Conservation (phyloP, 116 monocot genomes). For the Trichopus zeylanicus region DNA sequence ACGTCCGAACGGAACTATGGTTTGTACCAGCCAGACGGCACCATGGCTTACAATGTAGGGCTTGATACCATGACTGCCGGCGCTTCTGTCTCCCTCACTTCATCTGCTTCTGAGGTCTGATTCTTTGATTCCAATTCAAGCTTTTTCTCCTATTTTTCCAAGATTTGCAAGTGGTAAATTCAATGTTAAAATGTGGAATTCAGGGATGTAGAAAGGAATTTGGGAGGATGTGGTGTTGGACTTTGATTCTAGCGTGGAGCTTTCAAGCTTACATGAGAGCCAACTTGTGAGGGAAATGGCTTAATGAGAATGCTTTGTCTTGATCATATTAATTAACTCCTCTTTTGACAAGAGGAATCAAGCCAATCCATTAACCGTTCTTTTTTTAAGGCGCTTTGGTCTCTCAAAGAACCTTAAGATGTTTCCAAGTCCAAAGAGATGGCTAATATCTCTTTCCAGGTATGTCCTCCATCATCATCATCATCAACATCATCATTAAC, state of each 20-base stretch:
- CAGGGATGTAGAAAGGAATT: conserved; percentile 13
- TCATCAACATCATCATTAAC: neutral
- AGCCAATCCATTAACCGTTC: conserved; percentile 2
- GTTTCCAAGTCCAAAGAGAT: conserved; percentile 9
- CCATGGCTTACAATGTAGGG: conserved; percentile 61
- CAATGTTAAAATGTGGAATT: neutral
- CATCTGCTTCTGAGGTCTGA: conserved; percentile 11
- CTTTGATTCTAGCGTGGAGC: conserved; percentile 16
- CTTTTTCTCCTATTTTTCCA: neutral
- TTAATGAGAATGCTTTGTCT: conserved; percentile 1
- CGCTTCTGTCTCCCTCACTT: conserved; percentile 29
- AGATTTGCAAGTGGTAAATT: neutral
- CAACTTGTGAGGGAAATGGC: neutral
- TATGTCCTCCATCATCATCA: neutral
- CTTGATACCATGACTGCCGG: conserved; percentile 15
- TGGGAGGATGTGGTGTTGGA: conserved; percentile 29
- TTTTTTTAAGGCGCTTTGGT: neutral
- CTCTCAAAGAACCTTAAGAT: neutral
- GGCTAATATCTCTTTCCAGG: too few species aligned
- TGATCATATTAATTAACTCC: neutral
- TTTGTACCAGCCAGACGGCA: conserved; percentile 68
- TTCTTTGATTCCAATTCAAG: neutral
- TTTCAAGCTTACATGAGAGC: conserved; percentile 13
- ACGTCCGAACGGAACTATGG: conserved; percentile 96
- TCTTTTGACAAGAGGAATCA: conserved; percentile 4